Base-by-base conservation (phyloP, 2,329 filamentous ascomycete genomes). In the Arthroderma sp. region DNA sequence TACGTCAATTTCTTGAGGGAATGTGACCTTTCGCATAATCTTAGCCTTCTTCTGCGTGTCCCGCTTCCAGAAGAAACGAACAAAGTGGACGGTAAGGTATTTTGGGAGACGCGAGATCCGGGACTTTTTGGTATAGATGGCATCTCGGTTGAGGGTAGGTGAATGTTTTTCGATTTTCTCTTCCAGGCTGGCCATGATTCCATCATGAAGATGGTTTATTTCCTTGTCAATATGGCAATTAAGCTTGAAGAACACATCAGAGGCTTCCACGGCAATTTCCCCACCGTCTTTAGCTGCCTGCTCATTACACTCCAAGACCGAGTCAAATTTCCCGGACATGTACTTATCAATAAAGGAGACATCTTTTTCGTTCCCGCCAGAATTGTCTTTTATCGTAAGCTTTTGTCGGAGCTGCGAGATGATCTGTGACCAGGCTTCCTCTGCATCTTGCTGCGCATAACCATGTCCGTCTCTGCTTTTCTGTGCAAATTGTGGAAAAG, bases 11-110 rank as follows among this genome's bases (percentile, higher is more conserved):
- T 98, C 93, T 54, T 88, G 84, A 5, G 91, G 91, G 70, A 98
- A 98, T 0, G 89, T 91, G 58, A 98, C 93, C 75, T 97, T 98
- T 70, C 91, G 88, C 88, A 98, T 91, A 66, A 98, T 98, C 80
- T 98, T 98, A 63, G 91, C 91, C 79, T 98, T 98, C 78, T 97
- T 97, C 73, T 94, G 86, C 2, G 88, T 90, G 64, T 95, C 89
- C 51, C 86, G 84, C 69, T 95, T 91, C 93, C 93, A 98, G 77
- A 91, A 96, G 76, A 98, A 98, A 62, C 93, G 88, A 58, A 98
- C 88, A 70, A 98, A 95, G 73, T 98, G 93, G 2, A 98, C 88
- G 0, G 93, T 93, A 47, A 98, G 80, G 70, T 98, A 96, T 72
- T 95, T 95, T 17, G 93, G 93, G 53, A 96, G 77, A 19, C 91